Base-by-base conservation (phyloP, 352 stramenopile species). In the Globisporangium apiculatum region DNA sequence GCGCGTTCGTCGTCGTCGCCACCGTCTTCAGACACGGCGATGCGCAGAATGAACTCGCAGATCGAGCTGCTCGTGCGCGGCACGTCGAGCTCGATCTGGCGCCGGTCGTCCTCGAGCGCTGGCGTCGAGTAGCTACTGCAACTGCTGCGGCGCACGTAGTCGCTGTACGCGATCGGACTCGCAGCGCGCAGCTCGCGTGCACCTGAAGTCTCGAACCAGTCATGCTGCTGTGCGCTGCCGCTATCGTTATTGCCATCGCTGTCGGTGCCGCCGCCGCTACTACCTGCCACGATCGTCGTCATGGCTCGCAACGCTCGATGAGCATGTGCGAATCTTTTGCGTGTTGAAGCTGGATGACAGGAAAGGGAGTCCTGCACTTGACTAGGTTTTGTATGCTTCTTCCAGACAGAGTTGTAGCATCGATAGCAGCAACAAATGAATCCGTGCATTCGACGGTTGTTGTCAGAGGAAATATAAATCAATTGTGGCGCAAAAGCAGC, bases 31-130 rank as follows among this genome's bases (percentile, higher is more conserved):
- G 36, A 48, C 14, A 60, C 57, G 6, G 46, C 14, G 12, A 55
- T 49, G 45, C 51, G 14, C 24, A 87, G 51, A 11, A 91, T 57
- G 58, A 81, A 87, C 55, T 79, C 70, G 46, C 69, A 67, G 12
- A 89, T 65, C 24, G 81, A 91, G 48, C 68, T 63, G 46, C 65
- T 62, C 9, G 78, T 80, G 36, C 81, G 81, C 35, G 75, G 65
- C 38, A 91, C 58, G 69, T 91, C 81, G 53, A 91, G 66, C 47
- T 86, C 76, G 48, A 91, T 86, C 69, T 91, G 81, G 41, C 64
- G 62, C 52, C 65, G 51, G 62, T 91, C 81, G 8, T 87, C 81
- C n/a, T 79, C 77, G 7, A 83, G 67, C 14, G 73, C 62, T 11
- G 62, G 47, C 5, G 62, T 67, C 38, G 42, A 6, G 6, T 61